Evolutionary conservation across 305 asterid species (phyloP).

Genomic region (Fraxinus floribunda): DNA sequence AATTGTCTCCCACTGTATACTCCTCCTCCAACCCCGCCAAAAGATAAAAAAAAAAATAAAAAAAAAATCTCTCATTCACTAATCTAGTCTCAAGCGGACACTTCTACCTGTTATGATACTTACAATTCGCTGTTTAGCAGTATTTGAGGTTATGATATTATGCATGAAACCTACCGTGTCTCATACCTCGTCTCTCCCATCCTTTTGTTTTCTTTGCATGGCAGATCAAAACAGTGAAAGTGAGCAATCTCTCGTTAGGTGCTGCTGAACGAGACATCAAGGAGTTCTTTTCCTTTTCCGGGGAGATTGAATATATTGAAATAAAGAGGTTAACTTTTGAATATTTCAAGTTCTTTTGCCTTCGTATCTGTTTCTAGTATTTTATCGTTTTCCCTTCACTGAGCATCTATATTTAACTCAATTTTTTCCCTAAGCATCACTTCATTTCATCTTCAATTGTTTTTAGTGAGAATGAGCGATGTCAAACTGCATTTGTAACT

Average conservation of each 20-base stretch:
- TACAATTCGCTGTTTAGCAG: neutral
- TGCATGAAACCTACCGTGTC: neutral
- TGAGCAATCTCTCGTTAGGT: conserved; percentile 68
- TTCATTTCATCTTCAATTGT: conserved; percentile 17
- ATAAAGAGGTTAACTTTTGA: conserved; percentile 47
- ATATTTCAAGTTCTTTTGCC: conserved; percentile 6
- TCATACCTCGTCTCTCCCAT: neutral
- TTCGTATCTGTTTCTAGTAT: neutral
- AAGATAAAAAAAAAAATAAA: neutral
- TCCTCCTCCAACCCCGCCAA: neutral
- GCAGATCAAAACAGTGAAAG: conserved; percentile 70
- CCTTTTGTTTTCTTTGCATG: conserved; percentile 13
- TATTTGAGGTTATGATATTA: neutral
- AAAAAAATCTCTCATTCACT: neutral
- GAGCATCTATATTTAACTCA: neutral
- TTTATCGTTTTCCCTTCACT: neutral
- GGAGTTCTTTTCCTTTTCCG: conserved; percentile 87
- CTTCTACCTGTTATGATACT: neutral
- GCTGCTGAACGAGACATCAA: conserved; percentile 70
- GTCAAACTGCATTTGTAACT: conserved; percentile 67
- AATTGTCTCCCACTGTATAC: neutral
- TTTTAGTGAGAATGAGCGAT: conserved; percentile 61
- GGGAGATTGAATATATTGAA: conserved; percentile 64
- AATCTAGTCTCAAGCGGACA: neutral
- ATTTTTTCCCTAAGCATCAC: neutral